Evolutionary conservation across 164 flowering plant species (phyloP), one percentile per base, ranked within the genome.

Genomic region (Buxus sempervirens): DNA sequence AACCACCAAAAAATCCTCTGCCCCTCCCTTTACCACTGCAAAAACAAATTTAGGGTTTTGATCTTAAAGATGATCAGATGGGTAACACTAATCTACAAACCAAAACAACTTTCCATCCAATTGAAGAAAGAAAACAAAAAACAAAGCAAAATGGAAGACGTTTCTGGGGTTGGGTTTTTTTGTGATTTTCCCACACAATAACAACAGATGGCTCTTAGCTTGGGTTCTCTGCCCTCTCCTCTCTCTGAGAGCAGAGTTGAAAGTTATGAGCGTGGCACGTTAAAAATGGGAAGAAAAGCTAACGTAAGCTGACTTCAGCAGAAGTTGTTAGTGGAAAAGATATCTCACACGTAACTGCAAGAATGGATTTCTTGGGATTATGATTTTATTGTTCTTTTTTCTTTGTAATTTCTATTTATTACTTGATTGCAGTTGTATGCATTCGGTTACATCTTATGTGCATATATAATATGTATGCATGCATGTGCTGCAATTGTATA

Each of bases 221-320:
- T 41, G 45, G 45, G 18, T 59, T 27, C 18, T 41, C 28, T 42
- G 26, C 22, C 7, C 41, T 59, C 42, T 59, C 36, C 5, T 22
- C 1, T 27, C 27, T 26, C 36, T 8, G 3, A 36, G 20, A 59
- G 27, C n/a, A 59, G 23, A 60, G 63, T 60, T 60, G 63, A 60
- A 60, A 32, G 23, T 19, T 19, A 28, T 18, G 23, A 36, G 45
- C 45, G 45, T 60, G 63, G 45, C 45, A 32, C 63, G 45, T 28
- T 28, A 28, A 60, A 60, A 26, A 58, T 58, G 15, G n/a, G 38
- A 15, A 58, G 61, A 1, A 45, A 27, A 58, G 60, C 4, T 24
- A 28, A 28, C 63, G 63, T n/a, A 60, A 27, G 38, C n/a, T 58
- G 62, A 27, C 62, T n/a, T 58, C 41, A 60, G 63, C 45, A 60